Evolutionary conservation across 495 filamentous ascomycete species (phyloP).

Genomic region (Penicillium daleae): DNA sequence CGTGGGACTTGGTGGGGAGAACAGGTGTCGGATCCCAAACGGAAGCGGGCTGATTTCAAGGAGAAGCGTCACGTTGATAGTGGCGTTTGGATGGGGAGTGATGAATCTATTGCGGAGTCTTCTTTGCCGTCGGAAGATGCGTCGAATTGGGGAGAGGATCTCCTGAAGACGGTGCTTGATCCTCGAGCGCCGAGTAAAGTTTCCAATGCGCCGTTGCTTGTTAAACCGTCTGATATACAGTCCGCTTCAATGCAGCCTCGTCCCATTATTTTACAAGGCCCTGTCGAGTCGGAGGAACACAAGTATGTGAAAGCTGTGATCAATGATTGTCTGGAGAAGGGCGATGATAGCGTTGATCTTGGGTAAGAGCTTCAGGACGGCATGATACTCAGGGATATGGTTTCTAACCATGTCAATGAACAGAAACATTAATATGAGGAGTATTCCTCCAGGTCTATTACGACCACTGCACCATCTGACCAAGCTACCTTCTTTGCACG

Average conservation of each 20-base stretch:
- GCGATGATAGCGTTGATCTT: constrained; percentile 64
- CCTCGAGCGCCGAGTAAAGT: constrained; percentile 10
- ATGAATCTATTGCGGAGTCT: constrained; percentile 46
- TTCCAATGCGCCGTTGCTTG: constrained; percentile 5
- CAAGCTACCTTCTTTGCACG: constrained; percentile 43
- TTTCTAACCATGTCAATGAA: constrained; percentile 25
- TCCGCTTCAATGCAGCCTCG: constrained; percentile 11
- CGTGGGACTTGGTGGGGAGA: constrained; percentile 75
- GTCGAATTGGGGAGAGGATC: constrained; percentile 43
- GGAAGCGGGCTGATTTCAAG: constrained; percentile 59
- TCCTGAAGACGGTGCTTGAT: constrained; percentile 34
- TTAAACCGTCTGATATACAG: background rate
- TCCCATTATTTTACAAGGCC: constrained; percentile 22
- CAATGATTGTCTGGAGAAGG: constrained; percentile 61
- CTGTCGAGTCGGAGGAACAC: constrained; percentile 43
- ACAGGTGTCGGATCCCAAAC: constrained; percentile 50
- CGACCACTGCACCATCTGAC: constrained; percentile 63
- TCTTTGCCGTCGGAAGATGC: constrained; percentile 42
- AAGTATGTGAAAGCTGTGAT: constrained; percentile 48
- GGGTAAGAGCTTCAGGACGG: constrained; percentile 53
- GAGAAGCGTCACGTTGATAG: constrained; percentile 71
- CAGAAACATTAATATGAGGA: constrained; percentile 38
- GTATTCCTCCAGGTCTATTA: constrained; percentile 47
- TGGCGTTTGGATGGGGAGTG: constrained; percentile 81
- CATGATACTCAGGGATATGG: background rate